phyloP scores from a whole-genome alignment of 148 eudicot species.

The Fagopyrum esculentum region DNA sequence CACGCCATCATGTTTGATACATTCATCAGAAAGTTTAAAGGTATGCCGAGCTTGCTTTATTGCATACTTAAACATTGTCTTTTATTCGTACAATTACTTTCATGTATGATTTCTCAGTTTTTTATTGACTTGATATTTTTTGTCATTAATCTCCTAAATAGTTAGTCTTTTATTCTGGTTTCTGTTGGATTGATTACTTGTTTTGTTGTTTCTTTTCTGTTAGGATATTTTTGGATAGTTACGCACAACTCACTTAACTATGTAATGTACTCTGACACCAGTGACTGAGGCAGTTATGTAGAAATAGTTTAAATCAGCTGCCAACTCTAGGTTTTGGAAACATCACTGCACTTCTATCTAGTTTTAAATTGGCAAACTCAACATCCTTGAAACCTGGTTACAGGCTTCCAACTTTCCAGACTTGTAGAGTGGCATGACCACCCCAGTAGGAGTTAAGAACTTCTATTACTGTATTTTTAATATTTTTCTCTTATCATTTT shows the following conservation, averaged over 20 bases:
- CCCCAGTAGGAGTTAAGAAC: not conserved
- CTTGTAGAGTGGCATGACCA: not conserved
- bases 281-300: not conserved
- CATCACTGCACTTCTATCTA: not conserved
- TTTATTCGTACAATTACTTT: not conserved
- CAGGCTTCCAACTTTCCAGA: not conserved
- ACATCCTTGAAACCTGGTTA: not conserved
- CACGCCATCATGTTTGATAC: not conserved
- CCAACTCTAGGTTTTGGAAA: not conserved
- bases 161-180: not conserved
- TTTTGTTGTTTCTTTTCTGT: no score
- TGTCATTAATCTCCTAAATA: not conserved
- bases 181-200: no score
- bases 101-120: not conserved
- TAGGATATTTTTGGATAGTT: not conserved
- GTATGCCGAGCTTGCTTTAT: not conserved
- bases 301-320: not conserved
- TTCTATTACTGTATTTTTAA: not conserved
- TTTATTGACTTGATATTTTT: not conserved
- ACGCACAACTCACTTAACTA: not conserved
- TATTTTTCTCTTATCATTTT: not conserved
- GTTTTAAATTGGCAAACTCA: not conserved
- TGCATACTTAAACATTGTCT: not conserved
- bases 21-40: constrained; percentile 3
- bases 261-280: not conserved